Percentiles rank a stretch among this genome's conserved stretches.
Conservation (phyloP, 441 rosid species). For the Arabidopsis hybrid region DNA sequence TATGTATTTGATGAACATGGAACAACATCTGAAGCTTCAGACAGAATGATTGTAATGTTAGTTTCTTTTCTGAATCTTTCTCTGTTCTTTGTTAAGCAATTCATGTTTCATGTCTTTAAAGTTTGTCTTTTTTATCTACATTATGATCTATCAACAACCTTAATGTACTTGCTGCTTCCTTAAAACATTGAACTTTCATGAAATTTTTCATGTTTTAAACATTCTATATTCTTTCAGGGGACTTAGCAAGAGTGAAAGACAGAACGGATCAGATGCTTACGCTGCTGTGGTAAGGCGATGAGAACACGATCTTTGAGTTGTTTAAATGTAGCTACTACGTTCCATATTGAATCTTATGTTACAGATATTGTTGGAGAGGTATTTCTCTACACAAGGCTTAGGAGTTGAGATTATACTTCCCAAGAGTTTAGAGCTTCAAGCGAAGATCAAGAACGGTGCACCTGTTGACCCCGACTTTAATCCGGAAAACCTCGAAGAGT, state of each 20-base stretch:
- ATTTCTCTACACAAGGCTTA: conserved; percentile 65
- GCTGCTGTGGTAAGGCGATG: conserved; percentile 74
- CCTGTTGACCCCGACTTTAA: conserved; percentile 58
- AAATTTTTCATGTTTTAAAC: not conserved
- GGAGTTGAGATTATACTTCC: conserved; percentile 78
- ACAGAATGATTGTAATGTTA: conserved; percentile 74
- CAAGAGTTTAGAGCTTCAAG: conserved; percentile 68
- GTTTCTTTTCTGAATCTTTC: not conserved
- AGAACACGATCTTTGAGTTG: conserved; percentile 15
- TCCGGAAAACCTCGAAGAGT: conserved; percentile 45
- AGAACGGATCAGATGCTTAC: conserved; percentile 68
- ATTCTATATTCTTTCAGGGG: conserved; percentile 60
- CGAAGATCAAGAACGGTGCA: conserved; percentile 68
- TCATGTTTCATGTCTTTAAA: no score
- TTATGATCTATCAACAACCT: not conserved
- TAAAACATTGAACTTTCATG: conserved; percentile 2
- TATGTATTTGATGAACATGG: conserved; percentile 92
- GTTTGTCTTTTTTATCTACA: no score
- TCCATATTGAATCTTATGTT: conserved; percentile 26
- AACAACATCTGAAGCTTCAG: conserved; percentile 74
- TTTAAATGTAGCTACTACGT: not conserved
- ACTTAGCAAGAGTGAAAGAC: conserved; percentile 59
- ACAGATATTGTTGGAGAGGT: conserved; percentile 84
- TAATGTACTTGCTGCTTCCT: not conserved
- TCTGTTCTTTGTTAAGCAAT: conserved; percentile 11